Conservation (phyloP, 352 stramenopile genomes). For the Phytophthora citricola region DNA sequence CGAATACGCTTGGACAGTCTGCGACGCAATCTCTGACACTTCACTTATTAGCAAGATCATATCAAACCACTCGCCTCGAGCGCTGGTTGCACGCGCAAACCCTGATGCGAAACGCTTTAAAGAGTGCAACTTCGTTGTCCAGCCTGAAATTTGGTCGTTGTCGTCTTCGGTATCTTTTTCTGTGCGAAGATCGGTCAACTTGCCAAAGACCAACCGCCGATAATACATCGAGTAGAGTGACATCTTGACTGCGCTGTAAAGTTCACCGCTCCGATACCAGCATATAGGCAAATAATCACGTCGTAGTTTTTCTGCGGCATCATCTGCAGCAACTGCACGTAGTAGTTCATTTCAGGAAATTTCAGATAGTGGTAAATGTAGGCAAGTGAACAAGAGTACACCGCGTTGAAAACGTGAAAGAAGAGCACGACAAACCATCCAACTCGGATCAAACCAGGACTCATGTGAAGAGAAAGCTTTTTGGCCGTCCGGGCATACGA, state of each 20-base stretch:
- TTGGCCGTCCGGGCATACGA: slow-evolving; percentile 25
- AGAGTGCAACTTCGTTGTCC: slow-evolving; percentile 1
- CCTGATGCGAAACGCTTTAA: slow-evolving; percentile 21
- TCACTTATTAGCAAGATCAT: slow-evolving; percentile 30
- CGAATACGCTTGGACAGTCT: slow-evolving; percentile 37
- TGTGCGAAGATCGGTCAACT: not conserved
- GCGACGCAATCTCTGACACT: slow-evolving; percentile 35
- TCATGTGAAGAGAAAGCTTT: slow-evolving; percentile 32
- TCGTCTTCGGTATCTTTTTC: slow-evolving; percentile 1
- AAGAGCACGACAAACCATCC: slow-evolving; percentile 37
- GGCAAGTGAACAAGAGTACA: slow-evolving; percentile 30
- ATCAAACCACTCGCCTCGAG: slow-evolving; percentile 36
- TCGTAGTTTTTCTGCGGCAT: slow-evolving; percentile 43
- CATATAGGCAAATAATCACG: slow-evolving; percentile 28
- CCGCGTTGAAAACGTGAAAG: slow-evolving; percentile 38
- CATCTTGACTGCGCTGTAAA: slow-evolving; percentile 36
- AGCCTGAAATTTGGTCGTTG: not conserved
- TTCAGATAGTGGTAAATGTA: slow-evolving; percentile 42
- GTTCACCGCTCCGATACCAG: slow-evolving; percentile 32
- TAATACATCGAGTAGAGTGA: slow-evolving; percentile 37
- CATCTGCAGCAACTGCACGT: slow-evolving; percentile 35
- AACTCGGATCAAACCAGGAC: slow-evolving; percentile 18
- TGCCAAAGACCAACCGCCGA: slow-evolving; percentile 30
- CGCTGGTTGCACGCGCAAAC: slow-evolving; percentile 23
- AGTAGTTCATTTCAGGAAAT: slow-evolving; percentile 38